Evolutionary conservation across 1,139 yeast species (phyloP).

Genomic region (Geotrichum carabidarum): DNA sequence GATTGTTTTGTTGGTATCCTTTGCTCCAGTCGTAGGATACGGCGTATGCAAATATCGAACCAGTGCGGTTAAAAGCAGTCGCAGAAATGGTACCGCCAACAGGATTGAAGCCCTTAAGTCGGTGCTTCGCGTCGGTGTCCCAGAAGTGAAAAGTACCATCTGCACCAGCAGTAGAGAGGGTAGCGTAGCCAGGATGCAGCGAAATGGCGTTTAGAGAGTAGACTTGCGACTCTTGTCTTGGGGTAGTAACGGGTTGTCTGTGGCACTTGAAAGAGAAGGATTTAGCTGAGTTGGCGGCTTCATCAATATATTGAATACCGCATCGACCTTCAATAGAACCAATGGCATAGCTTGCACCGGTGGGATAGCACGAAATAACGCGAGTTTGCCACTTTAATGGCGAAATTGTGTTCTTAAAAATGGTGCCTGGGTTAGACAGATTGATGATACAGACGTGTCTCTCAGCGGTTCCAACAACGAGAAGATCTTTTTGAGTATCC

Average conservation of each 20-base stretch:
- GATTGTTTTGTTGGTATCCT: slow-evolving; percentile 74
- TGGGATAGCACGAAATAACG: slow-evolving; percentile 73
- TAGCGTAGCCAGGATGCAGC: slow-evolving; percentile 87
- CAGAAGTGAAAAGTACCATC: slow-evolving; percentile 94
- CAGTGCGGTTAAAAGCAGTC: slow-evolving; percentile 75
- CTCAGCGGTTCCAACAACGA: slow-evolving; percentile 92
- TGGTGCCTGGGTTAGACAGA: slow-evolving; percentile 69
- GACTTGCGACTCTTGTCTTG: slow-evolving; percentile 49
- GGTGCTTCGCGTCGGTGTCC: slow-evolving; percentile 91
- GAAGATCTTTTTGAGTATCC: slow-evolving; percentile 74
- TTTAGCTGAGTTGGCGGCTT: slow-evolving; percentile 54
- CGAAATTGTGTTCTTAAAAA: slow-evolving; percentile 69
- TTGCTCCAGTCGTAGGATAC: slow-evolving; percentile 82
- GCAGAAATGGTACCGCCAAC: slow-evolving; percentile 71
- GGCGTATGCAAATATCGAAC: slow-evolving; percentile 86
- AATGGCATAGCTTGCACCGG: slow-evolving; percentile 86
- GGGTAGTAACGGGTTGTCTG: slow-evolving; percentile 44
- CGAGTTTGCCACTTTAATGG: slow-evolving; percentile 92
- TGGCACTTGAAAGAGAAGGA: slow-evolving; percentile 95
- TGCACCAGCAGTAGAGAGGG: slow-evolving; percentile 90
- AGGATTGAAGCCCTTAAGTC: slow-evolving; percentile 74
- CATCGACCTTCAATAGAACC: slow-evolving; percentile 96
- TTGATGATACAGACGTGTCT: slow-evolving; percentile 75
- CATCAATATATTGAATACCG: slow-evolving; percentile 92
- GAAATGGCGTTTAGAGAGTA: slow-evolving; percentile 75